Evolutionary conservation across 2,329 filamentous ascomycete species (phyloP).

Genomic region (Penicillium brasilianum): DNA sequence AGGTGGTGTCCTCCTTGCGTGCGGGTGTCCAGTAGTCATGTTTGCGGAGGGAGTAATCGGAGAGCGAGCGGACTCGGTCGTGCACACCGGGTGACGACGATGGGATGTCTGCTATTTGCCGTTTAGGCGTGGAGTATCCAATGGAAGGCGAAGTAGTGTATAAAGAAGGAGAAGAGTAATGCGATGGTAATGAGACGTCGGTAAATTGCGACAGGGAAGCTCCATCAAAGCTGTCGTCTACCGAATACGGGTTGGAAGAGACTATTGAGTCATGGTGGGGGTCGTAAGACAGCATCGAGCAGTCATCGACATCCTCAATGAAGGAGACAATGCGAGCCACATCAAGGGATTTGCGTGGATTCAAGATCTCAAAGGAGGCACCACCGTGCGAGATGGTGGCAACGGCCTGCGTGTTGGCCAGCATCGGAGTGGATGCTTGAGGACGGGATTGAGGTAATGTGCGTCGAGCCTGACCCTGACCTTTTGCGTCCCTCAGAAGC

Average conservation of each 20-base stretch:
- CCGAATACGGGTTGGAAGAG: conserved; percentile 22
- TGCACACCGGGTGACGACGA: conserved; percentile 26
- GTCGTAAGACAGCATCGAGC: conserved; percentile 28
- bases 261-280: conserved; percentile 32
- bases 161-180: conserved; percentile 29
- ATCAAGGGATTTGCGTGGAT: conserved; percentile 43
- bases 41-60: conserved; percentile 28
- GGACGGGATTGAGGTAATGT: conserved; percentile 20
- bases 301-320: conserved; percentile 41
- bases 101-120: conserved; percentile 22
- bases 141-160: conserved; percentile 20
- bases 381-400: conserved; percentile 42
- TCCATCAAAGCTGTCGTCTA: conserved; percentile 27
- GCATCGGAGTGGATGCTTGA: conserved; percentile 34
- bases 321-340: conserved; percentile 44
- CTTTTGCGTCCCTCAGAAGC: conserved; percentile 31
- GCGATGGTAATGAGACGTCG: conserved; percentile 31
- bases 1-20: conserved; percentile 8
- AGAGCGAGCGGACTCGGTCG: conserved; percentile 28
- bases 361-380: conserved; percentile 45
- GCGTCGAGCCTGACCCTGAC: conserved; percentile 27
- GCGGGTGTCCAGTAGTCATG: conserved; percentile 21
- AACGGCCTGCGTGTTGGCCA: conserved; percentile 34
- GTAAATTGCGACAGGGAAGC: conserved; percentile 32
- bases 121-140: conserved; percentile 18